Evolutionary conservation across 495 filamentous ascomycete genomes (phyloP).

Genomic region (Aspergillus wentii): DNA sequence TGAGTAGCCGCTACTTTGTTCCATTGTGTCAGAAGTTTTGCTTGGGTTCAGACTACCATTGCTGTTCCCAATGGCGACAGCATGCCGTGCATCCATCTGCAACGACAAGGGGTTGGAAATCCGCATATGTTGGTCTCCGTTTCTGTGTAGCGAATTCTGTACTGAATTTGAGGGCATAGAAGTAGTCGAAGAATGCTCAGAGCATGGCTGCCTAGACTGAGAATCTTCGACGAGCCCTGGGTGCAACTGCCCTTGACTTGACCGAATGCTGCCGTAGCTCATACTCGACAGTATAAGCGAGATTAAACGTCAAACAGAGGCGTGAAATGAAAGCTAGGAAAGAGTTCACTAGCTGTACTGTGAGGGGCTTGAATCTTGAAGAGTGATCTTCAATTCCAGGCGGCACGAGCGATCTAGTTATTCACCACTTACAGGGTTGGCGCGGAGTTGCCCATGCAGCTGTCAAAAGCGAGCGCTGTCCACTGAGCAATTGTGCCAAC

Average conservation of each 20-base stretch:
- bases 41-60: no score
- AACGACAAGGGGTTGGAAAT: conserved; percentile 15
- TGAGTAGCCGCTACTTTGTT: background rate
- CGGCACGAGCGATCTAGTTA: background rate
- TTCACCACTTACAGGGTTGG: conserved; percentile 8
- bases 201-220: background rate
- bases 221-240: no score
- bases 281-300: no score
- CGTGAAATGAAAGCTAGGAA: no score
- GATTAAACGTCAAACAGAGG: no score
- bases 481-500: conserved; percentile 1
- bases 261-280: conserved; percentile 13
- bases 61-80: conserved; percentile 6
- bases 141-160: conserved; percentile 11
- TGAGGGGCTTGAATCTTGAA: no score
- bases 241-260: conserved; percentile 17
- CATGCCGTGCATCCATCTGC: conserved; percentile 18
- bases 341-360: no score
- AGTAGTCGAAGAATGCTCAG: conserved; percentile 1
- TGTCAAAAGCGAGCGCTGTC: background rate
- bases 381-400: no score
- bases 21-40: background rate
- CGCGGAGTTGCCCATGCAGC: conserved; percentile 9
- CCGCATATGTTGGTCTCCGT: conserved; percentile 16
- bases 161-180: conserved; percentile 6